These are phyloP conservation scores for Dacryopinax primogenitus DNA, from an alignment of 768 basidiomycete genomes.

Conservation along the genomic window DNA sequence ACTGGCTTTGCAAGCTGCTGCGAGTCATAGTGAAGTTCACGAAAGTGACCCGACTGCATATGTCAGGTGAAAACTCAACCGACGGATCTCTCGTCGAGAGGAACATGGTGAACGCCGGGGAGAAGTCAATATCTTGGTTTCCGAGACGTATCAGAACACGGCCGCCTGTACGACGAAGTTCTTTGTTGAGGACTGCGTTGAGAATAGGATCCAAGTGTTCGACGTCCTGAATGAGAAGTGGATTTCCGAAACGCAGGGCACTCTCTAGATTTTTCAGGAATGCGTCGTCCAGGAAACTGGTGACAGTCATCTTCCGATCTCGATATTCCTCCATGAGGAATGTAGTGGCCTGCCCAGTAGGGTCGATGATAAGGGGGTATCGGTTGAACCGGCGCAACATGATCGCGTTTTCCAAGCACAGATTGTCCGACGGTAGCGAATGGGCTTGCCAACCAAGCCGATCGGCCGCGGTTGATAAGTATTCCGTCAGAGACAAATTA, in stretches of 20 bases:
- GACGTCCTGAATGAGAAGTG: constrained; percentile 93
- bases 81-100: constrained; percentile 93
- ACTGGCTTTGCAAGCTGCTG: constrained; percentile 96
- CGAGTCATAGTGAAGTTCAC: constrained; percentile 99
- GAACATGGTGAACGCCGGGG: constrained; percentile 99
- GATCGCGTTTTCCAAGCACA: constrained; percentile 98
- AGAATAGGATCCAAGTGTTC: constrained; percentile 95
- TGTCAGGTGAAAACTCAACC: constrained; percentile 94
- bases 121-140: constrained; percentile 98
- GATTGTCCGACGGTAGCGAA: constrained; percentile 84
- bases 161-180: constrained; percentile 89
- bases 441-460: constrained; percentile 92
- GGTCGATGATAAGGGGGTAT: constrained; percentile 95
- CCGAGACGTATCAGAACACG: constrained; percentile 94
- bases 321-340: constrained; percentile 91
- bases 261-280: constrained; percentile 98
- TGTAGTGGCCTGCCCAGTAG: constrained; percentile 89
- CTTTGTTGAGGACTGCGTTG: constrained; percentile 93
- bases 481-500: constrained; percentile 87
- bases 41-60: constrained; percentile 92
- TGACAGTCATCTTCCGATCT: constrained; percentile 93
- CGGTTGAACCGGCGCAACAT: constrained; percentile 98
- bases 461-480: constrained; percentile 92
- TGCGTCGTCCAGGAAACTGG: constrained; percentile 95
- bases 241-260: constrained; percentile 96